Evolutionary conservation across 2,329 filamentous ascomycete genomes (phyloP), one percentile per base, ranked within the genome.

Genomic region (Ilyonectria destructans): DNA sequence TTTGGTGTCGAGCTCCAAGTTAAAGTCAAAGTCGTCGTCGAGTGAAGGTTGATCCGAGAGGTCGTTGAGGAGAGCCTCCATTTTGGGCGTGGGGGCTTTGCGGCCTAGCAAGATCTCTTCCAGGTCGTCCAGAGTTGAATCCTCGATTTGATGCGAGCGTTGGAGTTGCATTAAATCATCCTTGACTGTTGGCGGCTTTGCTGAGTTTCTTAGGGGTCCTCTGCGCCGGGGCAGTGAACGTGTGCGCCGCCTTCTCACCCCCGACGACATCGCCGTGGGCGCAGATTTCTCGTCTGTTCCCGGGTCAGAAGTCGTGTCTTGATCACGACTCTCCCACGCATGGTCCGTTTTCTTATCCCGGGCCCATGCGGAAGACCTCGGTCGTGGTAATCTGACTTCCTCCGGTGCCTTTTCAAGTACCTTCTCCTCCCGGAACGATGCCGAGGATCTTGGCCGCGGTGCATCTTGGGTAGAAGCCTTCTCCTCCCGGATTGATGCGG

Each of bases 121-220:
- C 33, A 90, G 80, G 68, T 90, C 86, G 55, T 90, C 88, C n/a
- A 89, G 77, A 0, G 88, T 90, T 1, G 87, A 88, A 72, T 90
- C 88, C 19, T 90, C 88, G 29, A 89, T 85, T 60, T 89, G 83
- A 72, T 89, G 84, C 51, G 79, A 80, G 17, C 82, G 82, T 69
- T 88, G 83, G 52, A 90, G 85, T 58, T 87, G 84, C 31, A 84
- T 79, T 31, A 90, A 78, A 70, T 90, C 88, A 64, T 89, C 87
- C 62, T 83, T 86, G 60, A 88, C 88, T 2, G 85, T 87, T 2
- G 86, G 84, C 3, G 83, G 86, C 65, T 82, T 86, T 59, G 85
- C 85, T 4, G 88, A 86, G 78, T 90, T 90, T 69, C 83, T 81
- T 40, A 89, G 75, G 12, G 85, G 83, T n/a, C 77, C 81, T 37